A percentile compares a stretch with the other conserved stretches of the same genome.
phyloP scores from a whole-genome alignment of 2,329 filamentous ascomycete species.

The Aspergillus sp. region DNA sequence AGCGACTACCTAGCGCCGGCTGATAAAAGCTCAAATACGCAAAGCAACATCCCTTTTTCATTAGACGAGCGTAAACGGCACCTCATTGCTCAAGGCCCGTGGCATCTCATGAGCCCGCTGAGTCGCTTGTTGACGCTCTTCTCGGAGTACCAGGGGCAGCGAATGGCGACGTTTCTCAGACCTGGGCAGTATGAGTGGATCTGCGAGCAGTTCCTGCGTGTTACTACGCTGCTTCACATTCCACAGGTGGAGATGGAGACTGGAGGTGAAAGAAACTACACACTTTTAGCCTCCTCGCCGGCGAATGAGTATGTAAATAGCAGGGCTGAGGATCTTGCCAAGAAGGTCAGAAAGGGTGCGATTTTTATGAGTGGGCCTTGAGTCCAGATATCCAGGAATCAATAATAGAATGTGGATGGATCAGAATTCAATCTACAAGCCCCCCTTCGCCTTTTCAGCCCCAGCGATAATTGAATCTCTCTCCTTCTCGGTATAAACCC shows the following conservation, averaged over 20 bases:
- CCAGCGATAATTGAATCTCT: too few species aligned
- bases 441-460: too few species aligned
- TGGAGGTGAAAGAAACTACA: too few species aligned
- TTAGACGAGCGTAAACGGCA: conserved; percentile 16
- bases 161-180: conserved; percentile 11
- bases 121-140: conserved; percentile 22
- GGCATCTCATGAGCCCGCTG: conserved; percentile 22
- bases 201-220: conserved; percentile 18
- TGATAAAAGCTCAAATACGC: not conserved
- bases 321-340: not conserved
- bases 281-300: too few species aligned
- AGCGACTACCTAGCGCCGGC: not conserved
- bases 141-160: conserved; percentile 13
- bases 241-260: not conserved
- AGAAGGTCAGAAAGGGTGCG: not conserved
- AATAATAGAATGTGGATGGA: too few species aligned
- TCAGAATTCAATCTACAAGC: too few species aligned
- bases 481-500: too few species aligned
- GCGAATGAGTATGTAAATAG: not conserved
- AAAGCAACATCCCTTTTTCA: not conserved
- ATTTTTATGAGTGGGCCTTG: not conserved
- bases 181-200: conserved; percentile 20
- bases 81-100: conserved; percentile 22
- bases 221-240: conserved; percentile 14
- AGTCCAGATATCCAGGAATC: too few species aligned